Evolutionary conservation across 2,329 filamentous ascomycete species (phyloP), one percentile per base, ranked within the genome.

Genomic region (Fusarium sp.): DNA sequence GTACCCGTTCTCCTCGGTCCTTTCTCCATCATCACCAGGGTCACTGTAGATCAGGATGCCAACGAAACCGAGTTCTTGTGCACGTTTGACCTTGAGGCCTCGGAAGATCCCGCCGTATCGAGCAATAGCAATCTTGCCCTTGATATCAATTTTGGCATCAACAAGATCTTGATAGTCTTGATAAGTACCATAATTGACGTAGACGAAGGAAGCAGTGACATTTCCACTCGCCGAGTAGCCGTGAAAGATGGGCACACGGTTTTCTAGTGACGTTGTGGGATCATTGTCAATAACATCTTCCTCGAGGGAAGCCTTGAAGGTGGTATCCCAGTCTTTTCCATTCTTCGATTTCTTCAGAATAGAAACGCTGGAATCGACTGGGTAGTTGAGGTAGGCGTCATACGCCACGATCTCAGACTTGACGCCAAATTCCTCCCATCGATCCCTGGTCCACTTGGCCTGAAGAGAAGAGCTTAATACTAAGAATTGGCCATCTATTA

Each of bases 181-280:
- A 79, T 91, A 97, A 1, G 93, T 96, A 58, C 95, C 95, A 78
- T 96, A 97, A 82, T 98, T 98, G 80, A 93, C 94, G 78, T 92
- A 98, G 36, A 97, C 93, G 73, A 93, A 96, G 20, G 90, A 89
- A 6, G 90, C 94, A 0, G 95, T 98, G 53, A 97, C 95, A 80
- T 98, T 97, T 33, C 95, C 95, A 68, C 87, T 95, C 9, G 95
- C 95, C 8, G 94, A 97, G 82, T 98, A 98, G 59, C 95, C 96
- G 79, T 98, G 95, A 84, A 98, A 98, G 0, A 92, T 95, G 3
- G 95, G 95, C 30, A 98, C 88, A 35, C 94, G 87, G 77, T 95
- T 88, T 15, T 88, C 82, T 50, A 94, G 85, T 28, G 90, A 88
- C 24, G 91, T 94, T 0, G 95, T 97, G 7, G 91, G 88, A 80